Percentiles rank a stretch among this genome's conserved stretches.
Conservation (phyloP, 495 filamentous ascomycete species). For the Aspergillus bridgeri region DNA sequence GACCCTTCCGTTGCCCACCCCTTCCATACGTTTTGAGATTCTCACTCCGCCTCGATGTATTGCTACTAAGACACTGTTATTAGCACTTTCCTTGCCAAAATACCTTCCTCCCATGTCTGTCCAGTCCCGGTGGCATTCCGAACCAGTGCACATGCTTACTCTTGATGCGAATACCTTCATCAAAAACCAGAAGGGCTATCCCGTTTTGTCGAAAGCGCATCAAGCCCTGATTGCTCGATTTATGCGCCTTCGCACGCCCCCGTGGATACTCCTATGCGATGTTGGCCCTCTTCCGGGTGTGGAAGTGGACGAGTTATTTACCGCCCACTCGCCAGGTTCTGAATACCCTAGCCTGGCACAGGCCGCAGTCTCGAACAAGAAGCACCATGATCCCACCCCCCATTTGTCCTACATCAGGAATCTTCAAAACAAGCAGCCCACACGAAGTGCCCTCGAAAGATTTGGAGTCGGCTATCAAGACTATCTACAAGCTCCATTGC, state of each 20-base stretch:
- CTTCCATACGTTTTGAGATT: neutral
- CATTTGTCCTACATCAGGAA: slow-evolving; percentile 81
- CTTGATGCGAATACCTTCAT: slow-evolving; percentile 67
- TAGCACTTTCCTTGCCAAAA: slow-evolving; percentile 78
- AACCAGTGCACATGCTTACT: slow-evolving; percentile 79
- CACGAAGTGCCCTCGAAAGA: slow-evolving; percentile 58
- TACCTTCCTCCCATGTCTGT: slow-evolving; percentile 68
- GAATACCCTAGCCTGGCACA: slow-evolving; percentile 67
- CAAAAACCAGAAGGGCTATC: slow-evolving; percentile 74
- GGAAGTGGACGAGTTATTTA: slow-evolving; percentile 36
- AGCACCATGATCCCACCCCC: slow-evolving; percentile 54
- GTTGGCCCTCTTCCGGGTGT: slow-evolving; percentile 64
- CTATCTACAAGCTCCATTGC: slow-evolving; percentile 89
- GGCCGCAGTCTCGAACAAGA: slow-evolving; percentile 47
- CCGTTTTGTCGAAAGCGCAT: slow-evolving; percentile 76
- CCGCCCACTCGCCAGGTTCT: slow-evolving; percentile 34
- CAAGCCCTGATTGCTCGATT: slow-evolving; percentile 75
- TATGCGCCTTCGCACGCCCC: slow-evolving; percentile 75
- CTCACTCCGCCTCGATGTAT: neutral
- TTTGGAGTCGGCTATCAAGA: slow-evolving; percentile 84
- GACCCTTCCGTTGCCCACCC: neutral
- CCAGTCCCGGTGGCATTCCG: slow-evolving; percentile 89
- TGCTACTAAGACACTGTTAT: slow-evolving; percentile 16
- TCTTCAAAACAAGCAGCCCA: slow-evolving; percentile 77
- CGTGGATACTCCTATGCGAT: slow-evolving; percentile 78